Evolutionary conservation across 2,329 filamentous ascomycete species (phyloP).

Genomic region (Neonectria ditissima): DNA sequence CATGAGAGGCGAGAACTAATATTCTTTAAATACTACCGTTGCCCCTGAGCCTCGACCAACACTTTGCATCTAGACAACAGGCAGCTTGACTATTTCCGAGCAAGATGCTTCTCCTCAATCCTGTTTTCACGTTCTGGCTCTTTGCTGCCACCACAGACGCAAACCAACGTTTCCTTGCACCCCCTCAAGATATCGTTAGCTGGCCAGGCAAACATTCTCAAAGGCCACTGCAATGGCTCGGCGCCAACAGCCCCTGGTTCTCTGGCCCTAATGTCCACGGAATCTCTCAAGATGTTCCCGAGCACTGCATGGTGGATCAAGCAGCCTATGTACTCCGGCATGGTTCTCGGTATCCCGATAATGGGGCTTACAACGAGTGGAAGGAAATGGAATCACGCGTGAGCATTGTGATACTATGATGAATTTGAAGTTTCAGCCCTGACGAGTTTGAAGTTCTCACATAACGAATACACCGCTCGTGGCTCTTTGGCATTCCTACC

Average conservation of each 20-base stretch:
- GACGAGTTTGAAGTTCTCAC: conserved; percentile 58
- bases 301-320: conserved; percentile 69
- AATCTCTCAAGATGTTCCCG: conserved; percentile 65
- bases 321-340: conserved; percentile 71
- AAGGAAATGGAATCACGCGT: conserved; percentile 58
- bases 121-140: not conserved
- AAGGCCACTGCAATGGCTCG: conserved; percentile 21
- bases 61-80: not conserved
- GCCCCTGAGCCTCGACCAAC: not conserved
- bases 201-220: conserved; percentile 19
- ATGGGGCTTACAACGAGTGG: conserved; percentile 70
- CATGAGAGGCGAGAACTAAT: too few species aligned
- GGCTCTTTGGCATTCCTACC: conserved; percentile 68
- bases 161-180: conserved; percentile 15
- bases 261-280: conserved; percentile 65
- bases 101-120: conserved; percentile 8
- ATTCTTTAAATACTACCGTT: not conserved
- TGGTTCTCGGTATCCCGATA: conserved; percentile 72
- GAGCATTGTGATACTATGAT: conserved; percentile 19
- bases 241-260: conserved; percentile 26
- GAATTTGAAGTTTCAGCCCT: not conserved
- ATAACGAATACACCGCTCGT: conserved; percentile 63
- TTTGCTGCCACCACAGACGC: conserved; percentile 7
- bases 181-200: conserved; percentile 17
- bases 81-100: not conserved